phyloP scores from a whole-genome alignment of 805 yeast species.

The Sugiyamaella chiloensis region DNA sequence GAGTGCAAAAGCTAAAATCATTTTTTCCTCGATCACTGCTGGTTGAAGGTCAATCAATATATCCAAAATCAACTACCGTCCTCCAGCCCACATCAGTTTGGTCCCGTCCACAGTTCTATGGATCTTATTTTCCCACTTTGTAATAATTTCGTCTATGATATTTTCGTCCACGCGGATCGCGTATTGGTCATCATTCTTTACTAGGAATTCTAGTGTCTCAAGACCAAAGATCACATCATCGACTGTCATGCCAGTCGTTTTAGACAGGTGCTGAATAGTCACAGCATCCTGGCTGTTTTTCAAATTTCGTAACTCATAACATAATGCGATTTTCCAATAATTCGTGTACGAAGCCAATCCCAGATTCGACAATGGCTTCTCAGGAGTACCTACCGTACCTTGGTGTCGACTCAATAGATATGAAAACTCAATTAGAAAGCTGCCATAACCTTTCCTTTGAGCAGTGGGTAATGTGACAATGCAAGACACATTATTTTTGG shows the following conservation, averaged over 20 bases:
- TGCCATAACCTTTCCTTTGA: conserved; percentile 88
- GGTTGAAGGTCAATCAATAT: too few species aligned
- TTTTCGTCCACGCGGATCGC: conserved; percentile 51
- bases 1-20: too few species aligned
- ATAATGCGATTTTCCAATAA: conserved; percentile 71
- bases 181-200: conserved; percentile 46
- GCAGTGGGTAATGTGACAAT: conserved; percentile 84
- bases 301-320: conserved; percentile 43
- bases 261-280: conserved; percentile 61
- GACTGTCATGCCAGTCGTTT: conserved; percentile 77
- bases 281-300: background rate
- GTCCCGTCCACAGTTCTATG: conserved; percentile 51
- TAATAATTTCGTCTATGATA: conserved; percentile 42
- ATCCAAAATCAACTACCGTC: background rate
- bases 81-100: conserved; percentile 63
- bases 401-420: conserved; percentile 75
- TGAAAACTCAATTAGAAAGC: conserved; percentile 82
- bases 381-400: conserved; percentile 85
- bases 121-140: conserved; percentile 52
- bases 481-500: conserved; percentile 72
- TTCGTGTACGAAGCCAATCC: conserved; percentile 83
- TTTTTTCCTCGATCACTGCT: too few species aligned
- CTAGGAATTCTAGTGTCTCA: conserved; percentile 67
- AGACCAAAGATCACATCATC: conserved; percentile 85
- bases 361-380: conserved; percentile 84